Base-by-base conservation (phyloP, 768 basidiomycete species). In the Aureoboletus auriporus region DNA sequence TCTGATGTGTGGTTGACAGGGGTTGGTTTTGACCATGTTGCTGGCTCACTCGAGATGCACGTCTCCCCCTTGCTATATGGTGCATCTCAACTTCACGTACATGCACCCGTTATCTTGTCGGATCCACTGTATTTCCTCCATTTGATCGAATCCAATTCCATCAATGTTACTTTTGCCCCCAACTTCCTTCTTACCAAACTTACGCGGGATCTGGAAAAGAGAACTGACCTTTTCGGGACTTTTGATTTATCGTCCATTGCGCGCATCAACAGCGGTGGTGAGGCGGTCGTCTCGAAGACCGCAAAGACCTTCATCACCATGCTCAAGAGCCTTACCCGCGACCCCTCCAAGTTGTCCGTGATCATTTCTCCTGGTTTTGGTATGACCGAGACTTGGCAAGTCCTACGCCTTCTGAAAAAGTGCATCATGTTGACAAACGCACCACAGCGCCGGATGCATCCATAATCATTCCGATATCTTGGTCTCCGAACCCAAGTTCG, bases 21-120 rank as follows among this genome's bases (percentile, higher is more conserved):
- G 71, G 70, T 74, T 40, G 68, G 69, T 11, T 71, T 74, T 33
- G 72, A 74, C 47, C 73, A 74, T 41, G 72, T 73, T 47, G 73
- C 73, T 4, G 69, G 67, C 16, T 64, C 71, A 6, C 57, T 71
- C 1, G 73, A 74, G 47, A 59, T 71, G 42, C 70, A 72, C 42
- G 49, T 73, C 1, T 56, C 71, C 7, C 63, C 71, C 28, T 47
- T 63, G 39, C 49, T 64, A 8, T 62, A 62, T 26, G 69, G 68
- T 2, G 51, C 56, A 1, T 52, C 54, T 8, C 58, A 56, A 20
- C 47, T 60, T 13, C 50, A 55, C 23, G 50, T 57, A 3, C 50
- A 58, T 8, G 52, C 53, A 6, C 55, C 52, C 7, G 45, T 38
- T 23, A 54, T 63, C n/a, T 36, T 59, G 27, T 52, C 57, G 0